These are phyloP conservation scores for Lipomyces starkeyi DNA, from an alignment of 805 yeast species.

Conservation along the genomic window DNA sequence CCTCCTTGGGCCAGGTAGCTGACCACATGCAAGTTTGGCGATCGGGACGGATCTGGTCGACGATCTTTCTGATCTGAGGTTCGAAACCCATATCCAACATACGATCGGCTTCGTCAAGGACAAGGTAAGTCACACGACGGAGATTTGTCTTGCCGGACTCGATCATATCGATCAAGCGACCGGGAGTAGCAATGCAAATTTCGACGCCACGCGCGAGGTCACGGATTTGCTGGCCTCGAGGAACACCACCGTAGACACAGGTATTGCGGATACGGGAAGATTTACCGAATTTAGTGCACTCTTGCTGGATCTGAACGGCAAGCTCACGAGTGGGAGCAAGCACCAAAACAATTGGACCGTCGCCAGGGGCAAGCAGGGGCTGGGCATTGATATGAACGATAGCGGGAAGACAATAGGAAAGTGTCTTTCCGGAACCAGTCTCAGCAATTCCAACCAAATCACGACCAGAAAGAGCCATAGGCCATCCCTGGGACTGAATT, in stretches of 20 bases:
- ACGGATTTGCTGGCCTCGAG: conserved; percentile 96
- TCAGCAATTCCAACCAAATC: conserved; percentile 99
- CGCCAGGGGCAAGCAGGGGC: conserved; percentile 90
- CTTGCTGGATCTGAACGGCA: conserved; percentile 96
- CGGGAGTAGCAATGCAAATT: conserved; percentile 97
- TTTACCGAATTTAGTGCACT: conserved; percentile 92
- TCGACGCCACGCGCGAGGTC: conserved; percentile 95
- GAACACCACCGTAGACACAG: conserved; percentile 96
- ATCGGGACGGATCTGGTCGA: conserved; percentile 94
- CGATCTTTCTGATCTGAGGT: conserved; percentile 98
- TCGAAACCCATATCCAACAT: conserved; percentile 99
- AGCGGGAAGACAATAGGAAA: conserved; percentile 95
- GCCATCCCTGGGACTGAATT: conserved; percentile 99
- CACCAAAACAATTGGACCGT: conserved; percentile 95
- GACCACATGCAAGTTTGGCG: conserved; percentile 99
- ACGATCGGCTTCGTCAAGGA: conserved; percentile 98
- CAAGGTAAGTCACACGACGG: conserved; percentile 94
- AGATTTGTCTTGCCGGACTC: conserved; percentile 94
- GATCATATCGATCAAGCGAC: conserved; percentile 97
- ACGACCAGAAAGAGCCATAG: conserved; percentile 98
- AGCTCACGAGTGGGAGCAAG: conserved; percentile 98
- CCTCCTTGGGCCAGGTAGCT: conserved; percentile 99
- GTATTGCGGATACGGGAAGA: conserved; percentile 90
- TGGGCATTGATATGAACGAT: conserved; percentile 96
- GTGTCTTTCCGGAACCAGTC: conserved; percentile 98